Conservation (phyloP, 495 filamentous ascomycete species). For the Rostrohypoxylon terebratum region DNA sequence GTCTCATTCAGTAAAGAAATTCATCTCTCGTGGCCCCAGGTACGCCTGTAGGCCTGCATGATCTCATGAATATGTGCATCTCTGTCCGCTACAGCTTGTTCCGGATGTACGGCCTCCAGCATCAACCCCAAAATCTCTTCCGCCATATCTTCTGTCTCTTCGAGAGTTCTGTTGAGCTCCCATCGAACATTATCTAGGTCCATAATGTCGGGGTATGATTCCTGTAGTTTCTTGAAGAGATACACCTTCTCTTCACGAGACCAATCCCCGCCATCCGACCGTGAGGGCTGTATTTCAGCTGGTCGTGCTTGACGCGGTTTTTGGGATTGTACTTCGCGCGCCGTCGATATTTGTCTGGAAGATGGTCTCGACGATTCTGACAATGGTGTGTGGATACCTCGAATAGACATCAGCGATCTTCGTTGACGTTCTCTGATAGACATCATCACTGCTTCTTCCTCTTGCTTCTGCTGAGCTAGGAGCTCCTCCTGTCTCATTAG, state of each 20-base stretch:
- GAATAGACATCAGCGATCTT: conserved; percentile 39
- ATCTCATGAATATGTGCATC: conserved; percentile 36
- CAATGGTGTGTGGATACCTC: conserved; percentile 20
- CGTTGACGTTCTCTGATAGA: conserved; percentile 32
- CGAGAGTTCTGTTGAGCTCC: conserved; percentile 39
- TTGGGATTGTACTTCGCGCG: conserved; percentile 8
- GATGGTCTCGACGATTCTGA: conserved; percentile 30
- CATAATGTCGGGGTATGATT: conserved; percentile 40
- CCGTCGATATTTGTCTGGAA: conserved; percentile 2
- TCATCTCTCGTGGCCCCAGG: conserved; percentile 5
- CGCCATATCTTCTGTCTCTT: conserved; percentile 43
- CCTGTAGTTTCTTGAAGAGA: conserved; percentile 46
- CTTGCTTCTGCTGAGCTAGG: conserved; percentile 15
- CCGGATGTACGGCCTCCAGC: conserved; percentile 36
- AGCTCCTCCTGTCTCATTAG: conserved; percentile 33
- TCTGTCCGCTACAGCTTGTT: conserved; percentile 30
- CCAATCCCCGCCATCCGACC: conserved; percentile 29
- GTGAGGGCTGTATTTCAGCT: not conserved
- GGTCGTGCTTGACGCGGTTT: not conserved
- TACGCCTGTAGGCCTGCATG: conserved; percentile 41
- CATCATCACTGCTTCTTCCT: conserved; percentile 27
- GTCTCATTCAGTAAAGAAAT: not conserved
- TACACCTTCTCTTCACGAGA: conserved; percentile 40
- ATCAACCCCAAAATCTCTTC: conserved; percentile 44
- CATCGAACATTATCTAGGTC: conserved; percentile 35